Base-by-base conservation (phyloP, 2,329 filamentous ascomycete species). In the Fusarium haematococcum region DNA sequence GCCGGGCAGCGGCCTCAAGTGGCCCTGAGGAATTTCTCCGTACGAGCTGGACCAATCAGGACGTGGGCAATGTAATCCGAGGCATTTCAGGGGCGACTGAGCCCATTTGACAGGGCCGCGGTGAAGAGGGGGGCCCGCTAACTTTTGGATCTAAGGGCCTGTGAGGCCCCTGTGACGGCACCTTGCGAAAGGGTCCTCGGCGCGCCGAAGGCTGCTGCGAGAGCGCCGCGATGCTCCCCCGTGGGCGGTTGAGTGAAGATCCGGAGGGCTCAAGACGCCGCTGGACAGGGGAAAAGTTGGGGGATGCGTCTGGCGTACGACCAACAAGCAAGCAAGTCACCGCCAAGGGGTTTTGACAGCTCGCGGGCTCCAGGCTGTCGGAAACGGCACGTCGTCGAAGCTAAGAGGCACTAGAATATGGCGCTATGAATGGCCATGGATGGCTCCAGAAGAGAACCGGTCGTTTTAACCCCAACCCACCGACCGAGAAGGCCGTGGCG, bases 31-130 rank as follows among this genome's bases (percentile, higher is more conserved):
- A 77, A 78, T 75, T 76, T 76, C 69, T 78, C 73, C 70, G 69
- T 73, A 27, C 54, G 27, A 45, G 57, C 45, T 69, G 62, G 57
- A 25, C 79, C 79, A 79, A 80, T 80, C 25, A 69, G 10, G 30
- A 41, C 1, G 2, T 5, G 23, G 68, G 13, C 59, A 79, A 80
- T 80, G 78, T 80, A 80, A 80, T 80, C 77, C 67, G 62, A 72
- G 56, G 58, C 65, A 68, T 69, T 57, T 79, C 76, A 79, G 77
- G 72, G 76, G 77, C 69, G 75, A 68, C 63, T 25, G 68, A 58
- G 66, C 64, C 70, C 66, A 65, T 48, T 74, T 72, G 70, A 78
- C 77, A 79, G 77, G 78, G 76, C 76, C 76, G 76, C 76, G 70
- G 75, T 67, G 70, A 71, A 33, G 69, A 67, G 70, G 64, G 56